Base-by-base conservation (phyloP, 164 flowering plant species). In the Houttuynia cordata region DNA sequence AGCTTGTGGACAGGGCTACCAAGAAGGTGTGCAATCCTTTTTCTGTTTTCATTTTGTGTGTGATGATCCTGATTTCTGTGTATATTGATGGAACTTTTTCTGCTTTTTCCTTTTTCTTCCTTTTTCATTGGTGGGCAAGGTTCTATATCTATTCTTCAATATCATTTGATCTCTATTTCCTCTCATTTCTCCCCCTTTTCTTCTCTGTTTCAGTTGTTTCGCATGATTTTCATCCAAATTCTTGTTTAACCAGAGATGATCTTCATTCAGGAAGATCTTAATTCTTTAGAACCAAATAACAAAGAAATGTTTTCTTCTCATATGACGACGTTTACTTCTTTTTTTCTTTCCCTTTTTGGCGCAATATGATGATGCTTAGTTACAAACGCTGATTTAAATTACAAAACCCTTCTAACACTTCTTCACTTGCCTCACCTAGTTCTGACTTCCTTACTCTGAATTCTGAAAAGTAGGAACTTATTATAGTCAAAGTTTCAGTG, bases 1-100 rank as follows among this genome's bases (percentile, higher is more conserved):
- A 83, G 73, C 75, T 88, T 18, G 96, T 84, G 18, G 96, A 83
- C 62, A 88, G 73, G 81, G 85, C 86, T 64, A 64, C 77, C 1
- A 79, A 81, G 68, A 82, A 80, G 86, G 88, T 79, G 60, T 54
- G 57, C 18, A 56, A 15, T 21, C 22, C 25, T 18, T 18, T 34
- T 24, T 7, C 15, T 21, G 19, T 52, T 10, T 39, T 54, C n/a
- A n/a, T n/a, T n/a, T n/a, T n/a, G n/a, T n/a, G n/a, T n/a, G n/a
- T n/a, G 5, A 8, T 4, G 10, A n/a, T 21, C 4, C 22, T 19
- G 30, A 52, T 15, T 24, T 20, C 56, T 17, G 18, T 18, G 24
- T 50, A 40, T 22, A 40, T 41, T 24, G 53, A 58, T 40, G 21
- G 34, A n/a, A n/a, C n/a, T n/a, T n/a, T n/a, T n/a, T 56, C 17